Percentiles rank a stretch among this genome's conserved stretches.
phyloP scores from a whole-genome alignment of 1,284 basidiomycete species.

The Puccinia triticina region DNA sequence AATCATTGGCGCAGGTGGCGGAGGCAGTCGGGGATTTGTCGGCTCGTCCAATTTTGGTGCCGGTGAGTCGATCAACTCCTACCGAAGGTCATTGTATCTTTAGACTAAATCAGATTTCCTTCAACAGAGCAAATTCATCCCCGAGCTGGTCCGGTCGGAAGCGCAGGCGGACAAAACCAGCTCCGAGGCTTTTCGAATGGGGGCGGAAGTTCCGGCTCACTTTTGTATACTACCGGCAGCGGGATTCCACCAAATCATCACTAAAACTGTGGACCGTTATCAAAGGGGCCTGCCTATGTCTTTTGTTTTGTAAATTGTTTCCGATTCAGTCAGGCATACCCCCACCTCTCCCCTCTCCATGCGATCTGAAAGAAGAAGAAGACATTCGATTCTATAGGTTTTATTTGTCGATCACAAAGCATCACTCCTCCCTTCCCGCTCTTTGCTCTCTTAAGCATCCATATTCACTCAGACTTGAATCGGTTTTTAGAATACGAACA shows the following conservation, averaged over 20 bases:
- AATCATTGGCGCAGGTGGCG: slow-evolving; percentile 16
- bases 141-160: slow-evolving; percentile 5
- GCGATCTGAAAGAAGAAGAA: neutral
- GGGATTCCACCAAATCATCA: slow-evolving; percentile 30
- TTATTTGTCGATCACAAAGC: neutral
- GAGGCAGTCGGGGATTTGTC: slow-evolving; percentile 4
- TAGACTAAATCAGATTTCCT: neutral
- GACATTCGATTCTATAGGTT: slow-evolving; percentile 2
- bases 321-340: slow-evolving; percentile 1
- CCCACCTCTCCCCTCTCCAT: neutral
- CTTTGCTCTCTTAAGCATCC: slow-evolving; percentile 7
- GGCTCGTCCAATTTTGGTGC: slow-evolving; percentile 24
- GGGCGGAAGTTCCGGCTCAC: slow-evolving; percentile 17
- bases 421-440: neutral
- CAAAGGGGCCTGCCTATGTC: neutral
- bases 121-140: slow-evolving; percentile 6
- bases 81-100: no score
- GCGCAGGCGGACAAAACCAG: neutral
- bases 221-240: slow-evolving; percentile 27
- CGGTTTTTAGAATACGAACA: no score
- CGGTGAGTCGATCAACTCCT: neutral
- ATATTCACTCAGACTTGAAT: neutral
- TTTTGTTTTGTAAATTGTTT: neutral
- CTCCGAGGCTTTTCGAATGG: slow-evolving; percentile 26
- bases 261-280: neutral